Evolutionary conservation across 306 rosid genomes (phyloP).

Genomic region (Macrotyloma uniflorum): DNA sequence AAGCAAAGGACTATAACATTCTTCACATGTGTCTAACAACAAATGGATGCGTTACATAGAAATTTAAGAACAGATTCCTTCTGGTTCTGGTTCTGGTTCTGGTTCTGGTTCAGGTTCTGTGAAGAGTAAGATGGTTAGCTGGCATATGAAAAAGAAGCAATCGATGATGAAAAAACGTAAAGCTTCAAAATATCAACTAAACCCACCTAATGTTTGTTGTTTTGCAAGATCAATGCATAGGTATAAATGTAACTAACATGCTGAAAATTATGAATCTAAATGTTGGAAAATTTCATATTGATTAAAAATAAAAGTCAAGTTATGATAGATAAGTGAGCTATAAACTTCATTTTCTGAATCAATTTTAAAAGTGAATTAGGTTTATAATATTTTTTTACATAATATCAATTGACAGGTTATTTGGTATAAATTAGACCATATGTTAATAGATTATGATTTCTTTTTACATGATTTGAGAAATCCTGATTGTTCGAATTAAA

Average conservation of each 20-base stretch:
- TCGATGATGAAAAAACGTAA: conserved; percentile 19
- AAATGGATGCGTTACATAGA: background rate
- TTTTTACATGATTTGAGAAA: no score
- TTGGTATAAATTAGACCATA: no score
- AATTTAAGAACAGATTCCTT: background rate
- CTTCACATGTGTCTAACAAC: conserved; percentile 10
- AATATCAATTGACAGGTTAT: no score
- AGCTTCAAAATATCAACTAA: conserved; percentile 32
- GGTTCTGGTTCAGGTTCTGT: background rate
- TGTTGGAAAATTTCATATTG: no score
- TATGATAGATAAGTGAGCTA: no score
- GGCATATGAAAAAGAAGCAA: background rate
- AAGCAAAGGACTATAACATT: background rate
- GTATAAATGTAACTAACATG: background rate
- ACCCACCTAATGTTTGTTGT: conserved; percentile 23
- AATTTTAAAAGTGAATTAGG: no score
- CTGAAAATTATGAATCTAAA: background rate
- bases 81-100: background rate
- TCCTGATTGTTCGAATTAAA: no score
- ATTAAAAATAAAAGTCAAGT: no score
- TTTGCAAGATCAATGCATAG: conserved; percentile 8
- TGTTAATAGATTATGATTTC: no score
- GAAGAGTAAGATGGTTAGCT: background rate
- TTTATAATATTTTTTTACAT: no score
- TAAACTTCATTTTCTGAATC: no score